Percentiles rank a stretch among this genome's conserved stretches.
Conservation (phyloP, 495 filamentous ascomycete species). For the Cercophora samala region DNA sequence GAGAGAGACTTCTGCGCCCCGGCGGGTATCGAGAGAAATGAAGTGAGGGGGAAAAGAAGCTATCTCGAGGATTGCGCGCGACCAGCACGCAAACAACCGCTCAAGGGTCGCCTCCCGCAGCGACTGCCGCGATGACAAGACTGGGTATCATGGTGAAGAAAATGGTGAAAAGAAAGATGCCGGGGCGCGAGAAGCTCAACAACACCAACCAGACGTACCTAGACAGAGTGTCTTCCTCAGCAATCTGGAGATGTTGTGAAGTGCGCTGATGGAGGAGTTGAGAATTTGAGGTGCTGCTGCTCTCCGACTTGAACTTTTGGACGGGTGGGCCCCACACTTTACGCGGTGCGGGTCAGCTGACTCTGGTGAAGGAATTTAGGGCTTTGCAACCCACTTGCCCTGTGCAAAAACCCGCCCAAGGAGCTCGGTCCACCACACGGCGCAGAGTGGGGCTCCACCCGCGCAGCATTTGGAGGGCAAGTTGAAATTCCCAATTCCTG, state of each 20-base stretch:
- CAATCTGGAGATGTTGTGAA: slow-evolving; percentile 49
- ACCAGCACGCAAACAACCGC: slow-evolving; percentile 7
- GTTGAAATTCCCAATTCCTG: slow-evolving; percentile 31
- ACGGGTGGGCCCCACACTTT: slow-evolving; percentile 24
- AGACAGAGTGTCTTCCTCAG: slow-evolving; percentile 57
- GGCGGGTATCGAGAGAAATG: slow-evolving; percentile 7
- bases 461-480: slow-evolving; percentile 22
- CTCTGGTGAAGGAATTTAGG: slow-evolving; percentile 27
- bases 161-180: slow-evolving; percentile 17
- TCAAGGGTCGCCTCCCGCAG: slow-evolving; percentile 9
- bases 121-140: slow-evolving; percentile 22
- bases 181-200: slow-evolving; percentile 25
- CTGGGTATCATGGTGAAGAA: slow-evolving; percentile 27
- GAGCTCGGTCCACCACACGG: background rate
- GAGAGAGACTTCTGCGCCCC: slow-evolving; percentile 5
- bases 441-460: slow-evolving; percentile 25
- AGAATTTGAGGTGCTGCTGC: slow-evolving; percentile 25
- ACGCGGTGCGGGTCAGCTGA: slow-evolving; percentile 33
- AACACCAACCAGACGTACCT: slow-evolving; percentile 49
- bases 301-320: slow-evolving; percentile 31
- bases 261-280: slow-evolving; percentile 32
- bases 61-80: slow-evolving; percentile 13
- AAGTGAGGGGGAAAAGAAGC: background rate
- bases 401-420: slow-evolving; percentile 10
- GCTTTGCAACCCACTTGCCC: slow-evolving; percentile 29